Evolutionary conservation across 768 basidiomycete species (phyloP).

Genomic region (Filobasidium wieringae): DNA sequence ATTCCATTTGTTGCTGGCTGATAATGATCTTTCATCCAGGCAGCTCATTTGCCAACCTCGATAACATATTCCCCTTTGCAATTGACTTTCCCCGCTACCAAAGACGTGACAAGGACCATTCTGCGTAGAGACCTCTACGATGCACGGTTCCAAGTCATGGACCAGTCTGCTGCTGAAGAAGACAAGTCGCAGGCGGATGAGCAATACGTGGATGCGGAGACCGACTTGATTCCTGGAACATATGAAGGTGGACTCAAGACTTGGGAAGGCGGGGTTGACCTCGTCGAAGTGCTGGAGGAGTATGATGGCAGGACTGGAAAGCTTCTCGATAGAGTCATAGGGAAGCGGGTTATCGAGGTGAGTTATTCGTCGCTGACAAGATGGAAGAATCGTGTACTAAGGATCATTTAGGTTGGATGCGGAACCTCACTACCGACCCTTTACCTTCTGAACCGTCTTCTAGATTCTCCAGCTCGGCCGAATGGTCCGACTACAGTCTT

Average conservation of each 20-base stretch:
- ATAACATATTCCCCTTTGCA: slow-evolving; percentile 70
- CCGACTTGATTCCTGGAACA: slow-evolving; percentile 78
- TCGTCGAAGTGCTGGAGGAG: slow-evolving; percentile 51
- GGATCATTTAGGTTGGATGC: slow-evolving; percentile 63
- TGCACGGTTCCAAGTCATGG: slow-evolving; percentile 84
- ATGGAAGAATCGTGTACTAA: background rate
- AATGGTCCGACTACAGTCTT: slow-evolving; percentile 43
- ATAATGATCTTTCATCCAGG: slow-evolving; percentile 41
- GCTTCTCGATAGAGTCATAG: slow-evolving; percentile 36
- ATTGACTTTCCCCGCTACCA: slow-evolving; percentile 43
- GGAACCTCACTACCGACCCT: slow-evolving; percentile 79
- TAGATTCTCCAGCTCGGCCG: slow-evolving; percentile 21
- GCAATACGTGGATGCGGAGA: slow-evolving; percentile 64
- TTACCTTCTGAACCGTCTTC: slow-evolving; percentile 54
- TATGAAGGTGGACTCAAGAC: slow-evolving; percentile 97
- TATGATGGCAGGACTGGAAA: slow-evolving; percentile 17
- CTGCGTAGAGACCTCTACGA: slow-evolving; percentile 83
- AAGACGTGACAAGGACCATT: slow-evolving; percentile 43
- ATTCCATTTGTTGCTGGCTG: background rate
- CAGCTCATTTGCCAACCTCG: slow-evolving; percentile 54
- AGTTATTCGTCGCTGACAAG: slow-evolving; percentile 24
- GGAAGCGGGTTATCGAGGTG: slow-evolving; percentile 63
- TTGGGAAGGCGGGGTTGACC: slow-evolving; percentile 89
- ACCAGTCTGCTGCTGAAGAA: slow-evolving; percentile 39
- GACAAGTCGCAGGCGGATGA: slow-evolving; percentile 11